Evolutionary conservation across 139 green algal species (phyloP).

Genomic region (Pleodorina starrii): DNA sequence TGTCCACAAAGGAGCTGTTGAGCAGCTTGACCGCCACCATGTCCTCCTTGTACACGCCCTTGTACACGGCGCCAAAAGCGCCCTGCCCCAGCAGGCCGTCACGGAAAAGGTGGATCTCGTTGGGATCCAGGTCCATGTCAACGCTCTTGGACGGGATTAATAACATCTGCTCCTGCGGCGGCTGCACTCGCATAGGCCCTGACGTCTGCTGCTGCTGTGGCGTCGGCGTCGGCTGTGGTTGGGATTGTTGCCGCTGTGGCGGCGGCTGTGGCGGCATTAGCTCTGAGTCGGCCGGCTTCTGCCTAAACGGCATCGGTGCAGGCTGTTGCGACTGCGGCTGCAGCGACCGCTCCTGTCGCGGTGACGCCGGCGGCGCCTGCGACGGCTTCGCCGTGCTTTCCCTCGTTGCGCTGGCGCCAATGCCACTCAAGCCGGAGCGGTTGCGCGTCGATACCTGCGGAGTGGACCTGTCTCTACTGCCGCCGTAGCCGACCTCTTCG

Average conservation of each 20-base stretch:
- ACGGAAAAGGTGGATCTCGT: slow-evolving; percentile 34
- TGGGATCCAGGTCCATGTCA: slow-evolving; percentile 43
- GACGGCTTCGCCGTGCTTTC: too few species aligned
- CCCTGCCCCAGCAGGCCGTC: slow-evolving; percentile 69
- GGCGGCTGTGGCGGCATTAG: too few species aligned
- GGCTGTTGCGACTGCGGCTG: not conserved
- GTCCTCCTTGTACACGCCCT: slow-evolving; percentile 57
- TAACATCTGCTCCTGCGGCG: not conserved
- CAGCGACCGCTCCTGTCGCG: not conserved
- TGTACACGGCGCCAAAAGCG: slow-evolving; percentile 77
- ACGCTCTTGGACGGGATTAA: not conserved
- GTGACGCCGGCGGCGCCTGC: not conserved
- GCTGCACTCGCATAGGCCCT: too few species aligned
- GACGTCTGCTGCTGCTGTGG: slow-evolving; percentile 13
- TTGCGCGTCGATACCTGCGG: too few species aligned
- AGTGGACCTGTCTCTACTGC: too few species aligned
- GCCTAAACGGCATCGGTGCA: not conserved
- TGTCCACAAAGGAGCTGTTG: slow-evolving; percentile 4
- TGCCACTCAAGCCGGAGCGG: too few species aligned
- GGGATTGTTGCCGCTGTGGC: not conserved
- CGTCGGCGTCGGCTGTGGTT: not conserved
- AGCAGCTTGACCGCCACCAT: slow-evolving; percentile 49
- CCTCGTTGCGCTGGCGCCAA: too few species aligned
- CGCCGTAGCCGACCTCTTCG: too few species aligned
- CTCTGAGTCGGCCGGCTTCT: not conserved